Conservation (phyloP, 169 alveolate genomes). For the Plasmodium reichenowi region DNA sequence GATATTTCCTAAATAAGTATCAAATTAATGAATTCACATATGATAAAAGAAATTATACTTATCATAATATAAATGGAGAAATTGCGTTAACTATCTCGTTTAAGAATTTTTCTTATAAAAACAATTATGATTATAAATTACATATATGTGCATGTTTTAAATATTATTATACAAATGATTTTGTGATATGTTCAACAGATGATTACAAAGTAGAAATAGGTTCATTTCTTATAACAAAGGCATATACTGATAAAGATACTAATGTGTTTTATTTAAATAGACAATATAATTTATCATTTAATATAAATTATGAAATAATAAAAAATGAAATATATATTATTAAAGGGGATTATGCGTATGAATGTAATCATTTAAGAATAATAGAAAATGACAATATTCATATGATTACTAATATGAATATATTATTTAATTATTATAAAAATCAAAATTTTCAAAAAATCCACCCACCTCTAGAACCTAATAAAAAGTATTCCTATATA, state of each 20-base stretch:
- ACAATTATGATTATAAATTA: neutral
- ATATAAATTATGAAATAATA: neutral
- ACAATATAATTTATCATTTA: neutral
- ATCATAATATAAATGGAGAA: slow-evolving; percentile 52
- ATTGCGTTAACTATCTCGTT: slow-evolving; percentile 45
- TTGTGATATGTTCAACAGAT: neutral
- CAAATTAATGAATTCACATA: neutral
- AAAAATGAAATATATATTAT: slow-evolving; percentile 21
- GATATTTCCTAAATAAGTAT: neutral
- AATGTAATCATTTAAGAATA: slow-evolving; percentile 19
- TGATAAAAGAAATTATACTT: slow-evolving; percentile 8
- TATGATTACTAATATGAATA: neutral
- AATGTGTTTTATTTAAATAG: slow-evolving; percentile 23
- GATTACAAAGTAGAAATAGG: neutral
- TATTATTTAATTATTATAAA: slow-evolving; percentile 1
- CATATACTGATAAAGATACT: neutral
- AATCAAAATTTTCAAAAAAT: slow-evolving; percentile 7
- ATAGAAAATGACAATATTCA: neutral
- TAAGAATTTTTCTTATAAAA: neutral
- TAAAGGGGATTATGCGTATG: slow-evolving; percentile 23
- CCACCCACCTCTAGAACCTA: slow-evolving; percentile 3
- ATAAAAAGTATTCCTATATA: neutral
- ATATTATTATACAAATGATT: slow-evolving; percentile 2
- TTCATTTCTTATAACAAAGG: neutral
- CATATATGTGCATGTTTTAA: slow-evolving; percentile 63